These are phyloP conservation scores for Rhytidhysteron rufulum DNA, from an alignment of 2,329 filamentous ascomycete genomes.

Conservation along the genomic window DNA sequence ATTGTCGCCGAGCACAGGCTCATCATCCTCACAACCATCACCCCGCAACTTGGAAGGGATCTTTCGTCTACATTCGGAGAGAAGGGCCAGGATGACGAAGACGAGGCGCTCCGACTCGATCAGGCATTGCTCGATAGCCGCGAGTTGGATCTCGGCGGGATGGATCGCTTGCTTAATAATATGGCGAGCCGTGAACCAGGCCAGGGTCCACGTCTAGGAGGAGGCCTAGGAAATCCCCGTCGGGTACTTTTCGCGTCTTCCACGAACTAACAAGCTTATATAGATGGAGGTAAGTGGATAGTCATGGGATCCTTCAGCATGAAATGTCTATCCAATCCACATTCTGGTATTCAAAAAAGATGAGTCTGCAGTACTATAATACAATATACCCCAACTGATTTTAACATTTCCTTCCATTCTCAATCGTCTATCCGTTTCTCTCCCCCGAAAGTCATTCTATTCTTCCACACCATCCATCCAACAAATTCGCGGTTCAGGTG, in stretches of 20 bases:
- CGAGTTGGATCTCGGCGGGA: constrained; percentile 46
- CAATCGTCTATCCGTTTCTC: constrained; percentile 2
- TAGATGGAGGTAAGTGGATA: background rate
- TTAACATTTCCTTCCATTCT: background rate
- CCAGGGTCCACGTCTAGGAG: constrained; percentile 16
- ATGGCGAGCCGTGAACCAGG: constrained; percentile 25
- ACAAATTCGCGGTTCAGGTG: constrained; percentile 46
- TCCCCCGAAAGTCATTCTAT: constrained; percentile 5
- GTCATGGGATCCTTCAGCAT: background rate
- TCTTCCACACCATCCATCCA: too few species aligned
- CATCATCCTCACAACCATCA: constrained; percentile 37
- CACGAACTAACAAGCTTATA: constrained; percentile 6
- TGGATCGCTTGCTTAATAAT: constrained; percentile 43
- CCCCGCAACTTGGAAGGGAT: constrained; percentile 25
- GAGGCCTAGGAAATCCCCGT: constrained; percentile 26
- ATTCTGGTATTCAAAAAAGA: background rate
- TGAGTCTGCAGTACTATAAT: background rate
- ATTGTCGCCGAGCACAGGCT: constrained; percentile 43
- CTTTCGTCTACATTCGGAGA: constrained; percentile 23
- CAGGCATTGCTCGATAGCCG: constrained; percentile 42
- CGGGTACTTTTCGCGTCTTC: constrained; percentile 35
- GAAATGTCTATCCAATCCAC: background rate
- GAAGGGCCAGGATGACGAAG: constrained; percentile 25
- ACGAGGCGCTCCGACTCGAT: constrained; percentile 31
- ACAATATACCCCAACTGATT: background rate